These are phyloP conservation scores for Blastobotrys apis DNA, from an alignment of 1,139 yeast species.

Conservation along the genomic window DNA sequence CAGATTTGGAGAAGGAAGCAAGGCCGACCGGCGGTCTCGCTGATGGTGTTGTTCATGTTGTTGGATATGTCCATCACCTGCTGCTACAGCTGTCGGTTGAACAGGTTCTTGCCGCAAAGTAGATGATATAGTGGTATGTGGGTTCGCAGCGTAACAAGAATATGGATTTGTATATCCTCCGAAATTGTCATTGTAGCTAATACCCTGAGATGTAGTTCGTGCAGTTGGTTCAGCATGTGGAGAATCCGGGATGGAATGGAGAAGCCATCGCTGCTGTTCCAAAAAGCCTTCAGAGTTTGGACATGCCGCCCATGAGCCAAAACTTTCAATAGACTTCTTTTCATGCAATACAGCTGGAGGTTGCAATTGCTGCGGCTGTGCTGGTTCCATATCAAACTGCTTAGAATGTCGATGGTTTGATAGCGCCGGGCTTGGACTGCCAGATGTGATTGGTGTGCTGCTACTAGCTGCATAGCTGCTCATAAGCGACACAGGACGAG, in stretches of 20 bases:
- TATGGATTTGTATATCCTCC: not conserved
- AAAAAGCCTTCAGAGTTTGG: constrained; percentile 23
- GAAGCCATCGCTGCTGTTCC: constrained; percentile 27
- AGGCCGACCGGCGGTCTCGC: not conserved
- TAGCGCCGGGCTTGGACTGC: constrained; percentile 12
- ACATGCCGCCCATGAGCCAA: constrained; percentile 25
- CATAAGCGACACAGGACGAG: constrained; percentile 13
- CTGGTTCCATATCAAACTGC: not conserved
- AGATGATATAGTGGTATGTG: not conserved
- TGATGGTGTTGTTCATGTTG: too few relatives aligned
- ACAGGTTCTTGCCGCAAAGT: too few relatives aligned
- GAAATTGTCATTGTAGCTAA: not conserved
- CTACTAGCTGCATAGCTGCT: constrained; percentile 1
- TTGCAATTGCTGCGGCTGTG: not conserved
- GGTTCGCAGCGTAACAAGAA: not conserved
- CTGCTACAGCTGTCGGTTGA: too few relatives aligned
- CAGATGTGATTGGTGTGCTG: constrained; percentile 13
- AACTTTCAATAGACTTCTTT: constrained; percentile 15
- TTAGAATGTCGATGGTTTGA: not conserved
- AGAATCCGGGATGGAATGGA: constrained; percentile 8
- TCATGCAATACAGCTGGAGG: constrained; percentile 1
- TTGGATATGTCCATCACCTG: too few relatives aligned
- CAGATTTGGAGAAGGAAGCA: not conserved
- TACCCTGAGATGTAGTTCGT: not conserved
- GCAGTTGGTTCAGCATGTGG: not conserved